Percentiles rank a stretch among this genome's conserved stretches.
phyloP scores from a whole-genome alignment of 2,329 filamentous ascomycete genomes.

The Coniosporium tulheliwenetii region DNA sequence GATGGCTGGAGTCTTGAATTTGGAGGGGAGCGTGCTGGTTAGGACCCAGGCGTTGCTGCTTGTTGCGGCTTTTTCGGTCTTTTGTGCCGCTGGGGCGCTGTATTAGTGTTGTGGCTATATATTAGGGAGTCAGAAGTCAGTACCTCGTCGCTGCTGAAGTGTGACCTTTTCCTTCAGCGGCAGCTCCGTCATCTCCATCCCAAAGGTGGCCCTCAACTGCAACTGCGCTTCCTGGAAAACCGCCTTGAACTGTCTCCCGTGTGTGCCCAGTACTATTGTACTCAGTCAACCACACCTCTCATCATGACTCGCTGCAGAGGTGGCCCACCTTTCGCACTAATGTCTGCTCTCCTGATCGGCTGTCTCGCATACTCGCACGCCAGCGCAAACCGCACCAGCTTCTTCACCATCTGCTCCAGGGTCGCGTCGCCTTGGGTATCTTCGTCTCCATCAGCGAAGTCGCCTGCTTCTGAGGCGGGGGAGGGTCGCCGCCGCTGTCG shows the following conservation, averaged over 20 bases:
- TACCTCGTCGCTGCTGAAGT: constrained; percentile 63
- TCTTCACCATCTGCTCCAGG: constrained; percentile 37
- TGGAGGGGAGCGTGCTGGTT: constrained; percentile 51
- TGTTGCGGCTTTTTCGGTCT: constrained; percentile 32
- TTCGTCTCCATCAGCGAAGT: constrained; percentile 6
- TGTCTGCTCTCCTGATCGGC: constrained; percentile 41
- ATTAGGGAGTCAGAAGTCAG: constrained; percentile 6
- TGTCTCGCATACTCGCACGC: constrained; percentile 43
- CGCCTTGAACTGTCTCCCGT: constrained; percentile 54
- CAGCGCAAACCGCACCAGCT: constrained; percentile 45
- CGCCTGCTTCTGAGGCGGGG: constrained; percentile 10
- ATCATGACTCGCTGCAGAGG: neutral
- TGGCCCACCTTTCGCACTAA: constrained; percentile 32
- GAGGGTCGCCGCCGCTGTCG: constrained; percentile 7
- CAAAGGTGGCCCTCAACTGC: constrained; percentile 57
- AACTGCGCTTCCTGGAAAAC: constrained; percentile 67
- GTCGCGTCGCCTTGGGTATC: constrained; percentile 12
- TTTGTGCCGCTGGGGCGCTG: constrained; percentile 33
- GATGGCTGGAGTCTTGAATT: constrained; percentile 49
- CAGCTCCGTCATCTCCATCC: constrained; percentile 84
- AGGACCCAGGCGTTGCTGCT: constrained; percentile 62
- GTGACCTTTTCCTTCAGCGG: constrained; percentile 69
- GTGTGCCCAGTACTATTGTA: constrained; percentile 47
- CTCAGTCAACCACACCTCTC: constrained; percentile 1
- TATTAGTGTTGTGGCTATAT: neutral